A percentile compares a stretch with the other conserved stretches of the same genome.
Conservation (phyloP, 176 grass and related monocot genomes). For the Eremochloa ophiuroides region DNA sequence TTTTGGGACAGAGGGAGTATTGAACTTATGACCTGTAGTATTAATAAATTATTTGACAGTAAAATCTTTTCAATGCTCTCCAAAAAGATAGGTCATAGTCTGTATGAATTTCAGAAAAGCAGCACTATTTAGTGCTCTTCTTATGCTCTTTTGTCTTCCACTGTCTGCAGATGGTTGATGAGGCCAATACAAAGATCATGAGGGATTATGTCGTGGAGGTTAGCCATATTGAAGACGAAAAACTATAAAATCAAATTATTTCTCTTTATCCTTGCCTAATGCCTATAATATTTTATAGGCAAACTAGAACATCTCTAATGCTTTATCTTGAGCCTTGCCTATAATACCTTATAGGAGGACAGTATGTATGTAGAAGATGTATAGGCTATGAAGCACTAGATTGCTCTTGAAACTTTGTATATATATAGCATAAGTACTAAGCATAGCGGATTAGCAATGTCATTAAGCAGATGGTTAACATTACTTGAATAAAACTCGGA, state of each 20-base stretch:
- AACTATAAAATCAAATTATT: conserved; percentile 15
- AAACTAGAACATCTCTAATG: conserved; percentile 17
- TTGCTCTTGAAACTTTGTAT: background rate
- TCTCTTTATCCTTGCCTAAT: background rate
- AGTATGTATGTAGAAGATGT: background rate
- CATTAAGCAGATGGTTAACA: background rate
- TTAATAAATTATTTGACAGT: background rate
- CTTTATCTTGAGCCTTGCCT: background rate
- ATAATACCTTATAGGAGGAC: background rate
- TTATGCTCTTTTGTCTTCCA: background rate
- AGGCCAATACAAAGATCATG: conserved; percentile 81
- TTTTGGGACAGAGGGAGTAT: too few species aligned
- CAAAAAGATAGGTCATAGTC: background rate
- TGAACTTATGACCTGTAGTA: background rate
- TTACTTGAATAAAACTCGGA: background rate
- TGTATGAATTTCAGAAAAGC: background rate
- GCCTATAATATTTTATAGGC: background rate
- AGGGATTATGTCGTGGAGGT: conserved; percentile 85
- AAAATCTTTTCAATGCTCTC: background rate
- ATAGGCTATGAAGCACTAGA: background rate
- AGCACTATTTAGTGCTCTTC: background rate
- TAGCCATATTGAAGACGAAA: conserved; percentile 65
- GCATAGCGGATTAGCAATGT: background rate
- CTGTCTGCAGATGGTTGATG: conserved; percentile 75
- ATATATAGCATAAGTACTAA: background rate